Evolutionary conservation across 768 basidiomycete genomes (phyloP).

Genomic region (Naganishia vaughanmartiniae): DNA sequence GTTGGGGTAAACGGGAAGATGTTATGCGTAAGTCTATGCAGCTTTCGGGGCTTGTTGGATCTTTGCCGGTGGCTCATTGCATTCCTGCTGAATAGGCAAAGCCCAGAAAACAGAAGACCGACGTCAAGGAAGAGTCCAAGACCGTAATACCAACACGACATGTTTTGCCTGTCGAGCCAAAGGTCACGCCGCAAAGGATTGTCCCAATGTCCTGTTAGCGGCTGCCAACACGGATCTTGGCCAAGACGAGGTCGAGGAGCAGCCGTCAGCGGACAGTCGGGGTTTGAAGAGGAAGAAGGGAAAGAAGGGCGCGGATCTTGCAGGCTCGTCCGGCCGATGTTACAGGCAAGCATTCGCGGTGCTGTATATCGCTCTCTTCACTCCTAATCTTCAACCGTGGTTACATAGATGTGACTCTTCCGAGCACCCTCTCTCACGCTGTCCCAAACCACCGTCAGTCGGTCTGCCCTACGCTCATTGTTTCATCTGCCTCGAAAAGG

Average conservation of each 20-base stretch:
- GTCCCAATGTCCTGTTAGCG: constrained; percentile 58
- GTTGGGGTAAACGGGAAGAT: constrained; percentile 36
- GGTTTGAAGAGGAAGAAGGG: constrained; percentile 43
- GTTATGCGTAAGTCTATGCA: constrained; percentile 37
- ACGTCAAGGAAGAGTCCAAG: constrained; percentile 64
- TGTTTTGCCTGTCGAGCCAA: constrained; percentile 83
- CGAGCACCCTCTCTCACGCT: constrained; percentile 73
- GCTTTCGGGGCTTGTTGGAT: no score
- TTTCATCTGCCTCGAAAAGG: constrained; percentile 79
- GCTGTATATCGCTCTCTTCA: not conserved
- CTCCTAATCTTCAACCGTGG: not conserved
- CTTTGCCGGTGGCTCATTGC: not conserved
- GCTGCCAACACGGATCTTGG: constrained; percentile 33
- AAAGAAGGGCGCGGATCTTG: constrained; percentile 42
- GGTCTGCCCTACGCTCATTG: constrained; percentile 85
- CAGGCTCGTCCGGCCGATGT: constrained; percentile 60
- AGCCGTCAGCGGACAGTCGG: constrained; percentile 28
- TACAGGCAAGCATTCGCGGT: constrained; percentile 61
- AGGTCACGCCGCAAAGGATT: constrained; percentile 80
- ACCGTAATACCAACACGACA: constrained; percentile 61
- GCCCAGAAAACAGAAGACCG: constrained; percentile 59
- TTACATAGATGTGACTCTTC: constrained; percentile 71
- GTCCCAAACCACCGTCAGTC: constrained; percentile 59
- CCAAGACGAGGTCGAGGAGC: constrained; percentile 6
- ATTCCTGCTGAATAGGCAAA: constrained; percentile 27